Conservation (phyloP, 208 protist genomes). For the Trypanosoma melophagium region DNA sequence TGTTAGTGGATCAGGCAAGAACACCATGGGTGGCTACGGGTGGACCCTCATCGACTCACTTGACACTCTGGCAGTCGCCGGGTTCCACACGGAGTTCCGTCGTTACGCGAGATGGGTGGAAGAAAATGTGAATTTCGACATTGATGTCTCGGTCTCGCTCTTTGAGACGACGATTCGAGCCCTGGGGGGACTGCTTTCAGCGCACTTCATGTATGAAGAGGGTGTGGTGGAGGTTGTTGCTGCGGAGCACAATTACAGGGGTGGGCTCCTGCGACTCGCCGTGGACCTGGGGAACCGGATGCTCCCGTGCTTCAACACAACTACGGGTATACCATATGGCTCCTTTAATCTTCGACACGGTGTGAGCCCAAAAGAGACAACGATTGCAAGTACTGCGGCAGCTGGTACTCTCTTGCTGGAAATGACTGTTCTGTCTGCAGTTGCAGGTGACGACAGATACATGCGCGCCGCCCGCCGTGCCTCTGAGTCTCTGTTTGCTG, state of each 20-base stretch:
- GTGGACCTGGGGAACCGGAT: conserved; percentile 57
- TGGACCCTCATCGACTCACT: conserved; percentile 86
- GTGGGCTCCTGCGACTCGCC: conserved; percentile 51
- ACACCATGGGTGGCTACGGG: conserved; percentile 52
- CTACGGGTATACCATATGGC: conserved; percentile 85
- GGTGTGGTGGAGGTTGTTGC: conserved; percentile 37
- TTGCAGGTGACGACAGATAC: conserved; percentile 49
- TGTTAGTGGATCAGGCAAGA: conserved; percentile 45
- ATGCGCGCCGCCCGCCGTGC: conserved; percentile 34
- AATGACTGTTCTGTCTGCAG: conserved; percentile 40
- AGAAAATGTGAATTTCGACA: conserved; percentile 61
- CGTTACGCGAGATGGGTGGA: conserved; percentile 51
- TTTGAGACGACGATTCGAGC: conserved; percentile 89
- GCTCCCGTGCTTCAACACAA: conserved; percentile 73
- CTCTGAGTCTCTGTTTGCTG: conserved; percentile 33
- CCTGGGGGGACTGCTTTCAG: conserved; percentile 78
- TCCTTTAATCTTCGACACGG: conserved; percentile 77
- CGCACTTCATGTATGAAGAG: conserved; percentile 68
- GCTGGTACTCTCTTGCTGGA: conserved; percentile 66
- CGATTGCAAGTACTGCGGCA: conserved; percentile 47
- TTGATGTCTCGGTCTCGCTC: conserved; percentile 70
- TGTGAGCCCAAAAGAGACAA: conserved; percentile 51
- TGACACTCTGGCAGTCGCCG: conserved; percentile 59
- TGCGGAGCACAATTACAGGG: conserved; percentile 51
- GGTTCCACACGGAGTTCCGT: conserved; percentile 39